Evolutionary conservation across 2,329 filamentous ascomycete species (phyloP), one percentile per base, ranked within the genome.

Genomic region (Diaporthe citri): DNA sequence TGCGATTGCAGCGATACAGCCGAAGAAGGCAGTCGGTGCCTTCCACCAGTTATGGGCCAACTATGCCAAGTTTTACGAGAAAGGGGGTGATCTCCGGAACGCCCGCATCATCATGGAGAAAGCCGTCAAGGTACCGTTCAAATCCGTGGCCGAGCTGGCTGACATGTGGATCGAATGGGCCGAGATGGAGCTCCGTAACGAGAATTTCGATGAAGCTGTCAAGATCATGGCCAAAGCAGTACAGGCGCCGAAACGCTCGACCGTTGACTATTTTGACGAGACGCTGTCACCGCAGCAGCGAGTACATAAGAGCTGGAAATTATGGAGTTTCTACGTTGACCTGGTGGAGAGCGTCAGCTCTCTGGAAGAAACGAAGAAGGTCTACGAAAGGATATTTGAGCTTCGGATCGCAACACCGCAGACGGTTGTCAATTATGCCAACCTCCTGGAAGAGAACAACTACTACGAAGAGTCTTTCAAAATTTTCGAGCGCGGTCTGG

Each of bases 161-260:
- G 97, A 99, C 81, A 97, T 97, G 90, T 99, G 97, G 97, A 97
- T 97, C 77, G 95, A 98, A 85, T 99, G 97, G 96, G 96, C 97
- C 1, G 96, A 99, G 84, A 95, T 99, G 94, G 97, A 99, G 83
- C 88, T 99, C 66, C 93, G 97, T 66, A 95, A 95, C 80, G 96
- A 98, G 80, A 97, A 98, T 81, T 98, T 98, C 78, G 96, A 98
- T 82, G 93, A 94, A 80, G 97, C 97, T 4, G 93, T 98, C 77
- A 93, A 93, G 76, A 96, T 99, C 82, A 98, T 99, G 96, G 94
- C 95, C 55, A 98, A 98, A 84, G 97, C 97, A 25, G 96, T 97
- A 7, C 96, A 98, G 83, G 95, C 97, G n/a, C 96, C 97, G 0
- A 98, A 98, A 84, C 89, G 95, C 78, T 98, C 96, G n/a, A 97